A percentile compares a stretch with the other conserved stretches of the same genome.
phyloP scores from a whole-genome alignment of 177 flowering plant species.

The Vitis hybrid region DNA sequence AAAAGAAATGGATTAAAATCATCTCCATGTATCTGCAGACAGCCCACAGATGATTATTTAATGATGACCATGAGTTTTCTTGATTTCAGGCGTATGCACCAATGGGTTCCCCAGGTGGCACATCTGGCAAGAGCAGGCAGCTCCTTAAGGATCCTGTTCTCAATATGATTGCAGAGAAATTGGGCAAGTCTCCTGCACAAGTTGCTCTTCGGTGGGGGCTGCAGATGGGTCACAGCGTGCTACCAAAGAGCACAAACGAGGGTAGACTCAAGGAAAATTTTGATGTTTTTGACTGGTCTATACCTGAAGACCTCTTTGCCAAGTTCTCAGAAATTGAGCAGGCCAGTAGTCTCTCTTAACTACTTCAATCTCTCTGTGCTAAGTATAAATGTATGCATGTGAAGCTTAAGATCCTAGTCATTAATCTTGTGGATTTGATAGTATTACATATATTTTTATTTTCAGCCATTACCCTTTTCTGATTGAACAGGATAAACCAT shows the following conservation, averaged over 20 bases:
- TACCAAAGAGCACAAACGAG: constrained; percentile 39
- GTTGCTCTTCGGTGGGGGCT: constrained; percentile 39
- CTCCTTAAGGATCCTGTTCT: constrained; percentile 46
- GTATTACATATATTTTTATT: no score
- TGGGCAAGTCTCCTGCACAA: constrained; percentile 40
- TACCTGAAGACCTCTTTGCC: constrained; percentile 16
- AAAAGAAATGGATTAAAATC: no score
- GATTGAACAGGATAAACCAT: no score
- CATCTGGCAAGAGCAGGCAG: constrained; percentile 44
- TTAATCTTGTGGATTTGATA: no score
- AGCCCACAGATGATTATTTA: no score
- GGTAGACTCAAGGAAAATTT: constrained; percentile 30
- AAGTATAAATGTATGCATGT: neutral
- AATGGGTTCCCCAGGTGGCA: constrained; percentile 71
- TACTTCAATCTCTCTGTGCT: neutral
- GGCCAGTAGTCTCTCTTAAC: constrained; percentile 1
- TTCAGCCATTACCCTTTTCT: no score
- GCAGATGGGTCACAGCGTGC: constrained; percentile 39
- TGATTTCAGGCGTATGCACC: constrained; percentile 79
- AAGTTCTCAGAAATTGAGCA: constrained; percentile 12
- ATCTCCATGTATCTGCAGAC: no score
- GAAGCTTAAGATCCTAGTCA: no score
- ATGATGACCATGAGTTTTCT: neutral
- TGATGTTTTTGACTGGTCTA: constrained; percentile 37
- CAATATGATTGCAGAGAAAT: constrained; percentile 21